A percentile compares a stretch with the other conserved stretches of the same genome.
Conservation (phyloP, 1,139 yeast genomes). For the Candida sp. region DNA sequence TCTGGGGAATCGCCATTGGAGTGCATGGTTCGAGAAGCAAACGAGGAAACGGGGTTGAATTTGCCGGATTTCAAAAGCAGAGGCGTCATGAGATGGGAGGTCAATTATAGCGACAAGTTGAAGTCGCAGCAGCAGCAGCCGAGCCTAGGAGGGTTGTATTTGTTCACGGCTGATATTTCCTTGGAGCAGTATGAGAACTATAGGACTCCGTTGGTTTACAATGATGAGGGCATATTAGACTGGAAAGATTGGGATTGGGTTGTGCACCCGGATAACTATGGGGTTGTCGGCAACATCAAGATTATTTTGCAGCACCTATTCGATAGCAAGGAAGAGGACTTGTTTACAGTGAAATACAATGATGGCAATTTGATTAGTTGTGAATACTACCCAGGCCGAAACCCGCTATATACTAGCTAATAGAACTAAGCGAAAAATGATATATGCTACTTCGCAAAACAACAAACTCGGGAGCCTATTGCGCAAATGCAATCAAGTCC, state of each 20-base stretch:
- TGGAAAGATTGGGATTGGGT: slow-evolving; percentile 49
- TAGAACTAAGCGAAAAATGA: too few species aligned
- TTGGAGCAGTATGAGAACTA: slow-evolving; percentile 28
- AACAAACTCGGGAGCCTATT: too few species aligned
- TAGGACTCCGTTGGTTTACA: slow-evolving; percentile 25
- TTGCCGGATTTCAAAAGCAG: slow-evolving; percentile 30
- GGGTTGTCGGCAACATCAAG: slow-evolving; percentile 46
- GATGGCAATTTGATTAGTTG: slow-evolving; percentile 19
- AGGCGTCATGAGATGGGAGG: slow-evolving; percentile 45
- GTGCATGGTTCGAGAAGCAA: slow-evolving; percentile 47
- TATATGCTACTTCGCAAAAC: too few species aligned
- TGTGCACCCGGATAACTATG: slow-evolving; percentile 39
- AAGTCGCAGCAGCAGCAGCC: background rate
- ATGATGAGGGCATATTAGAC: slow-evolving; percentile 50
- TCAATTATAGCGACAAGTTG: slow-evolving; percentile 16
- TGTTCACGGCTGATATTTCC: slow-evolving; percentile 43
- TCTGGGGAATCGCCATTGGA: slow-evolving; percentile 36
- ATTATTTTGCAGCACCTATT: slow-evolving; percentile 31
- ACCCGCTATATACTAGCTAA: slow-evolving; percentile 5
- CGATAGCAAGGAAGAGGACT: slow-evolving; percentile 22
- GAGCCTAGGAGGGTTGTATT: slow-evolving; percentile 43
- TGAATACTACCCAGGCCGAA: slow-evolving; percentile 16
- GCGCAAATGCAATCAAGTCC: background rate
- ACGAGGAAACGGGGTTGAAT: slow-evolving; percentile 47
- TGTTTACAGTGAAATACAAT: slow-evolving; percentile 24